Conservation (phyloP, 2,329 filamentous ascomycete genomes). For the Cytospora chrysosperma region DNA sequence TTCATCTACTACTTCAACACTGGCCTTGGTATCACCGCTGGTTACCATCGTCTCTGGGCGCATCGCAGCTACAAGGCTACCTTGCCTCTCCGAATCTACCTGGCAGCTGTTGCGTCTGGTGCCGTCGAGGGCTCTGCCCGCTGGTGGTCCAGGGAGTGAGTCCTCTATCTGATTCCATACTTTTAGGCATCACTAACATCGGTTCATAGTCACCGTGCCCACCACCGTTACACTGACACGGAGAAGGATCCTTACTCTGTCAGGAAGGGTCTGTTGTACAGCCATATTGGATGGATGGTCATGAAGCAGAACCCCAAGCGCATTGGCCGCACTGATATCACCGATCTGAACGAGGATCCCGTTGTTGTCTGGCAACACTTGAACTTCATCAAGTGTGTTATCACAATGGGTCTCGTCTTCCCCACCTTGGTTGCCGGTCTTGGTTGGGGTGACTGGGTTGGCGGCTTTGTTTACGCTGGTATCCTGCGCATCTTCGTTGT, state of each 20-base stretch:
- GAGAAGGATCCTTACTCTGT: constrained; percentile 91
- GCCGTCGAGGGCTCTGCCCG: constrained; percentile 82
- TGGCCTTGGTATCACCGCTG: constrained; percentile 76
- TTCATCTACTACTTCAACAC: constrained; percentile 82
- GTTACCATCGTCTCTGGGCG: constrained; percentile 82
- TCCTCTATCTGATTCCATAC: neutral
- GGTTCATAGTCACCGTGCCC: constrained; percentile 64
- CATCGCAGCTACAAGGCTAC: constrained; percentile 80
- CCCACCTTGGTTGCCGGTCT: constrained; percentile 74
- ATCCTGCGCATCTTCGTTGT: constrained; percentile 87
- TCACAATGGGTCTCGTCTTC: constrained; percentile 74
- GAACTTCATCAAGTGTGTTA: constrained; percentile 78
- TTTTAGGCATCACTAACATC: neutral
- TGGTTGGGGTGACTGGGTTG: constrained; percentile 76
- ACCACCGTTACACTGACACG: constrained; percentile 90
- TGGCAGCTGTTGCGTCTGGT: constrained; percentile 77
- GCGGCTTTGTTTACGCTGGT: constrained; percentile 81
- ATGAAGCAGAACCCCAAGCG: constrained; percentile 92
- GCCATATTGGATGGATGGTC: constrained; percentile 86
- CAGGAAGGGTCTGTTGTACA: constrained; percentile 83
- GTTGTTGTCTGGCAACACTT: constrained; percentile 87
- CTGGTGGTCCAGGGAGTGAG: constrained; percentile 76
- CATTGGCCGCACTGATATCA: constrained; percentile 84
- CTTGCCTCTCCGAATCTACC: constrained; percentile 74
- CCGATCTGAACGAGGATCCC: constrained; percentile 81